Conservation (phyloP, 768 basidiomycete species). For the Trametes meyenii region DNA sequence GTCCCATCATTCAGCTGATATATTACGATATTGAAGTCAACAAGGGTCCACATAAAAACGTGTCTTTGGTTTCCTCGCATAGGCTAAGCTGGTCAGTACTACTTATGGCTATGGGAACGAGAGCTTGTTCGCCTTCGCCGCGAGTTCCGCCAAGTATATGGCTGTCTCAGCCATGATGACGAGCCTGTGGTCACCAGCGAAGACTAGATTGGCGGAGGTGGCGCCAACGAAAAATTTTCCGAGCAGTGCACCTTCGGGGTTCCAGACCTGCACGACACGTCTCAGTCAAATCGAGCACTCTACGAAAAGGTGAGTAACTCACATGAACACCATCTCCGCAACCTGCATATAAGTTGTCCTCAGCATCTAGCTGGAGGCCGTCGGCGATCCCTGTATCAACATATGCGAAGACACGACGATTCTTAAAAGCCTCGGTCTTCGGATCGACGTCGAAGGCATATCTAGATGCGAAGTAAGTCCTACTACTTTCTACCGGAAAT, state of each 20-base stretch:
- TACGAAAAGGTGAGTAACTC: background rate
- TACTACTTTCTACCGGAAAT: background rate
- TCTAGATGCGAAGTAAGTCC: constrained; percentile 36
- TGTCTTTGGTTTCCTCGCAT: background rate
- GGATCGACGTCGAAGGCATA: constrained; percentile 72
- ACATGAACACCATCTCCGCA: constrained; percentile 73
- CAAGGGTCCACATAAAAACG: background rate
- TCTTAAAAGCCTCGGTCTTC: constrained; percentile 52
- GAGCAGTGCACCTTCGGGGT: constrained; percentile 54
- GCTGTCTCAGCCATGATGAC: constrained; percentile 44
- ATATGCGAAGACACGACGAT: constrained; percentile 71
- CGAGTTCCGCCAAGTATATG: constrained; percentile 43
- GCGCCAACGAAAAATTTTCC: constrained; percentile 63
- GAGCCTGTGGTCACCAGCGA: constrained; percentile 43
- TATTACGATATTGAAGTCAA: background rate
- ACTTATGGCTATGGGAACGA: constrained; percentile 29
- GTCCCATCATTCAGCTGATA: background rate
- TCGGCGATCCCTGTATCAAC: constrained; percentile 67
- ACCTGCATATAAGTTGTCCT: constrained; percentile 68
- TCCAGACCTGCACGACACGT: constrained; percentile 49
- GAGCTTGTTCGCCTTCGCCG: constrained; percentile 36
- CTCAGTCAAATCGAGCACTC: background rate
- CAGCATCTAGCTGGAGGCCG: constrained; percentile 63
- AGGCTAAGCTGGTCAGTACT: no score
- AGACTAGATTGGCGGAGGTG: constrained; percentile 42